A percentile compares a stretch with the other conserved stretches of the same genome.
Evolutionary conservation across 116 monocot genomes (phyloP).

Genomic region (Iris pallida): DNA sequence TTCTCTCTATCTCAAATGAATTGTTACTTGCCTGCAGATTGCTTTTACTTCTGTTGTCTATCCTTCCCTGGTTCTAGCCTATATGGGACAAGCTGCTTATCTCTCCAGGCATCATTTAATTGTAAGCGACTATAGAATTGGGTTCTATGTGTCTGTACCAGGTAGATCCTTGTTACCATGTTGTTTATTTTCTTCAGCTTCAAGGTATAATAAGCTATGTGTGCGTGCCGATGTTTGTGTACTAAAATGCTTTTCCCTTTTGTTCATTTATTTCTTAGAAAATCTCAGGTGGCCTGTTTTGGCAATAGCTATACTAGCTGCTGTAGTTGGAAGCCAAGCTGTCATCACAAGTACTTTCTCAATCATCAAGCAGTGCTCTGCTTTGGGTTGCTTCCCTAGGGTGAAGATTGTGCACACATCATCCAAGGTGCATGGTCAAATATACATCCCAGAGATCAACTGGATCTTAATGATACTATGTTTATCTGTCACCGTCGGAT

Average conservation of each 20-base stretch:
- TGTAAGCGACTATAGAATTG: constrained; percentile 63
- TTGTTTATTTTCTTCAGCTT: neutral
- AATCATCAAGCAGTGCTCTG: constrained; percentile 92
- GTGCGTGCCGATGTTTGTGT: neutral
- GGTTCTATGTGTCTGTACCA: constrained; percentile 98
- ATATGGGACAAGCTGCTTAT: constrained; percentile 99
- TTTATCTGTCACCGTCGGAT: constrained; percentile 85
- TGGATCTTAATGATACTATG: constrained; percentile 94
- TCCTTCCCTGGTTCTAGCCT: constrained; percentile 82
- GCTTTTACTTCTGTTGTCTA: constrained; percentile 89
- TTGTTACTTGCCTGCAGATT: constrained; percentile 46
- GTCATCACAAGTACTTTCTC: constrained; percentile 97
- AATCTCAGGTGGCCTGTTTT: constrained; percentile 90
- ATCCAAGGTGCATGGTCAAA: constrained; percentile 80
- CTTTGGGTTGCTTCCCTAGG: constrained; percentile 85
- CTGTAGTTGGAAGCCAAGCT: constrained; percentile 96
- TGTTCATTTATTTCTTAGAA: constrained; percentile 38
- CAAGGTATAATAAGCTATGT: neutral
- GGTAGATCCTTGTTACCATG: constrained; percentile 35
- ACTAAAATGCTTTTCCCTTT: constrained; percentile 1
- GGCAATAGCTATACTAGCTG: constrained; percentile 88
- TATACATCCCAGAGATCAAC: constrained; percentile 98
- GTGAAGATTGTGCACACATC: constrained; percentile 98
- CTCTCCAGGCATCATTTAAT: constrained; percentile 77
- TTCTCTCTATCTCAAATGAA: neutral